Percentiles rank a stretch among this genome's conserved stretches.
phyloP scores from a whole-genome alignment of 2,329 filamentous ascomycete species.

The Akanthomyces muscarius region DNA sequence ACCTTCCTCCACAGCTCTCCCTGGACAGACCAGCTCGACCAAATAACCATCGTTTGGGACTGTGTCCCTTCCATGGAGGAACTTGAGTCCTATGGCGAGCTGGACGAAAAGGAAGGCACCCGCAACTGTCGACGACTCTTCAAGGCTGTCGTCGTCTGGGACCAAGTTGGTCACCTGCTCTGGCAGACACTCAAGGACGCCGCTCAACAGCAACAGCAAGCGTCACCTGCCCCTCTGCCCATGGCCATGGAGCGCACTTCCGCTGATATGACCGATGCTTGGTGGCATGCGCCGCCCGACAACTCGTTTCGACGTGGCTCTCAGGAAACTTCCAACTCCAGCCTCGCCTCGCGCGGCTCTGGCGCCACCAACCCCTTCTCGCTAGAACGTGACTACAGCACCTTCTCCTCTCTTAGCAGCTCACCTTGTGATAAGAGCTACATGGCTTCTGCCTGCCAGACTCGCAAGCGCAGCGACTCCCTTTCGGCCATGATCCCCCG shows the following conservation, averaged over 20 bases:
- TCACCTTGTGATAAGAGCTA: slow-evolving; percentile 6
- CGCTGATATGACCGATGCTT: not conserved
- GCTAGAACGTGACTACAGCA: slow-evolving; percentile 7
- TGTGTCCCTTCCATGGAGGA: slow-evolving; percentile 32
- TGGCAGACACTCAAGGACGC: slow-evolving; percentile 28
- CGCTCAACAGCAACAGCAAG: slow-evolving; percentile 16
- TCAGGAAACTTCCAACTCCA: slow-evolving; percentile 8
- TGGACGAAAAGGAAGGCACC: slow-evolving; percentile 34
- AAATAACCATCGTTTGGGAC: slow-evolving; percentile 33
- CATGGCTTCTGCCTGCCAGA: not conserved
- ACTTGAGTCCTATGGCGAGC: slow-evolving; percentile 30
- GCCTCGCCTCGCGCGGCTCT: slow-evolving; percentile 9
- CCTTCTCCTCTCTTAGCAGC: slow-evolving; percentile 8
- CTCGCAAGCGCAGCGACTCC: slow-evolving; percentile 13
- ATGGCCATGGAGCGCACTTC: not conserved
- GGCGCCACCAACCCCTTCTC: not conserved
- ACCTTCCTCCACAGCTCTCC: slow-evolving; percentile 28
- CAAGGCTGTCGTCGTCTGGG: slow-evolving; percentile 37
- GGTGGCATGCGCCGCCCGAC: slow-evolving; percentile 3
- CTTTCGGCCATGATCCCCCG: slow-evolving; percentile 14
- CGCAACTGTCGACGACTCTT: slow-evolving; percentile 34
- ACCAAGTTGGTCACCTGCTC: slow-evolving; percentile 33
- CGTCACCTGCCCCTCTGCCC: not conserved
- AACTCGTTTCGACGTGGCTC: slow-evolving; percentile 11
- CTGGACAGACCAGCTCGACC: slow-evolving; percentile 31